Evolutionary conservation across 139 green algal genomes (phyloP), one percentile per base, ranked within the genome.

Genomic region (Tetradesmus obliquus): DNA sequence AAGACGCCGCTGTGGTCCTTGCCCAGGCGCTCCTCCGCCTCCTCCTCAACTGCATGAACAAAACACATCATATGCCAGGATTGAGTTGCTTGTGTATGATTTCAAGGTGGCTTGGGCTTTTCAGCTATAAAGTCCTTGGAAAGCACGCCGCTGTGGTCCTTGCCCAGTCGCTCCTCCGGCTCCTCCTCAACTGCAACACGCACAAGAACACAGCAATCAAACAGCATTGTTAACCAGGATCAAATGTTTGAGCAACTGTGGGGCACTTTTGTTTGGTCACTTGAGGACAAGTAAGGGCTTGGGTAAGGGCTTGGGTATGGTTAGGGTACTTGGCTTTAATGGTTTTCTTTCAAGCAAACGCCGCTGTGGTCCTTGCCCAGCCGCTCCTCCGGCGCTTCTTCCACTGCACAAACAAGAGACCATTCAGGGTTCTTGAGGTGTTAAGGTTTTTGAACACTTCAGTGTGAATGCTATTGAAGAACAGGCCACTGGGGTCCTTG

Each of bases 291-390:
- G 32, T 45, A 45, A 45, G 32, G 32, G 32, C 32, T 45, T 45
- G 32, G 32, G 32, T 45, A 45, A 45, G 32, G 32, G 32, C 32
- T 45, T 45, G 32, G 32, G 32, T 45, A 45, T 45, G 32, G 32
- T 45, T 45, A 45, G 32, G 32, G 32, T 45, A 45, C 32, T 45
- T 45, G 32, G 32, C 32, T 45, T 45, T 45, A 45, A 45, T 45
- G 32, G 32, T 45, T 45, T 45, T 90, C 86, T 22, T 62, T 90
- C 12, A 4, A 32, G 24, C 79, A 89, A 1, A 89, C 84, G 45
- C 84, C 84, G 54, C 19, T 80, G 60, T 89, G 84, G 3, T 22
- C 57, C 84, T 89, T 89, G 84, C 84, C 84, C 84, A 89, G 24
- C n/a, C 71, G 69, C 60, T 89, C 84, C 45, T 89, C 84, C 9